Percentiles rank a stretch among this genome's conserved stretches.
These are phyloP conservation scores for Cytospora chrysosperma DNA, from an alignment of 2,329 filamentous ascomycete species.

Conservation along the genomic window DNA sequence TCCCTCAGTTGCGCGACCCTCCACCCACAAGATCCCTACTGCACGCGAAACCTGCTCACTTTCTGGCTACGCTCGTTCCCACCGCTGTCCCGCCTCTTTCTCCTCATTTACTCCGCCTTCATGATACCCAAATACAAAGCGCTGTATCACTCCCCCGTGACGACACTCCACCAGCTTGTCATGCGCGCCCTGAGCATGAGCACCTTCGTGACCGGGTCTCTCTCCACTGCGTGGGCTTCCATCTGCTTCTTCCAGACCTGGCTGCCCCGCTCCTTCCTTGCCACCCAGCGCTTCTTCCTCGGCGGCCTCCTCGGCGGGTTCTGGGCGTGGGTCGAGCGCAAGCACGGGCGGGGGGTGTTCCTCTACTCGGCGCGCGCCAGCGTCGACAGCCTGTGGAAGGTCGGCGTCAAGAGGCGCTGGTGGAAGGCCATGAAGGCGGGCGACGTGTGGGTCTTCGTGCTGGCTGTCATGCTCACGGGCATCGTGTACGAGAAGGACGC, in stretches of 20 bases:
- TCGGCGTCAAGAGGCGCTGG: conserved; percentile 85
- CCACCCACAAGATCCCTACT: conserved; percentile 85
- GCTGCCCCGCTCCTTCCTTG: conserved; percentile 70
- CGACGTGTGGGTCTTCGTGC: conserved; percentile 80
- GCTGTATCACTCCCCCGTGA: conserved; percentile 68
- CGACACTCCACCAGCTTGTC: conserved; percentile 64
- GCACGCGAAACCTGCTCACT: conserved; percentile 79
- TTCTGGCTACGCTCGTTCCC: conserved; percentile 87
- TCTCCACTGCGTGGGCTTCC: conserved; percentile 83
- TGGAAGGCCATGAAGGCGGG: conserved; percentile 81
- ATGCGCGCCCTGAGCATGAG: conserved; percentile 71
- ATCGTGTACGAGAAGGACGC: conserved; percentile 73
- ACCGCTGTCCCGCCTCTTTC: conserved; percentile 72
- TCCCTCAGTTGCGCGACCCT: conserved; percentile 86
- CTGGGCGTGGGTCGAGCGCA: conserved; percentile 76
- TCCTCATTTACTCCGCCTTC: conserved; percentile 70
- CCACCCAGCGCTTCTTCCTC: conserved; percentile 85
- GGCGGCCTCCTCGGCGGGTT: conserved; percentile 82
- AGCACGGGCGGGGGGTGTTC: conserved; percentile 66
- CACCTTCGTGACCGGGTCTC: conserved; percentile 76
- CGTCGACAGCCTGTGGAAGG: conserved; percentile 85
- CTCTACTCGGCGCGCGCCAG: conserved; percentile 76
- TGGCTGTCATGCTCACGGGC: conserved; percentile 75
- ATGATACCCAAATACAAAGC: conserved; percentile 66
- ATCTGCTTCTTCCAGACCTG: conserved; percentile 85